phyloP scores from a whole-genome alignment of 1,284 basidiomycete genomes.

The Naganishia albida region DNA sequence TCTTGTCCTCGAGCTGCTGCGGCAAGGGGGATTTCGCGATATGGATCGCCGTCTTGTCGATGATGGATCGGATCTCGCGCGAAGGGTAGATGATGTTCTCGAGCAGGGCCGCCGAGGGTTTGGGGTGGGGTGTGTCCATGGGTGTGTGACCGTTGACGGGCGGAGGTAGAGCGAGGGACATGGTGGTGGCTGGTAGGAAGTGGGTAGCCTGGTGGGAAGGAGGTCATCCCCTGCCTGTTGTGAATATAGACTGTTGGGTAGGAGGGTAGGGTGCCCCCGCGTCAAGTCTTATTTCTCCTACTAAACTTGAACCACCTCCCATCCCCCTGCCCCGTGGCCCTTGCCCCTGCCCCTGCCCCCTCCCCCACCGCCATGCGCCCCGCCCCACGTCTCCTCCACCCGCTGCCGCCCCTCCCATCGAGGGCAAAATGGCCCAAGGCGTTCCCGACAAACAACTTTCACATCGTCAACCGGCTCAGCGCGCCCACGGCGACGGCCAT shows the following conservation, averaged over 20 bases:
- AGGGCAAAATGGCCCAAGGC: slow-evolving; percentile 6
- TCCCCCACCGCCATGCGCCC: slow-evolving; percentile 1
- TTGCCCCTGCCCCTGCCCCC: background rate
- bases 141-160: slow-evolving; percentile 18
- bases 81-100: slow-evolving; percentile 87
- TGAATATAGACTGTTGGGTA: background rate
- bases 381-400: background rate
- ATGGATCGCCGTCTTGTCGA: slow-evolving; percentile 93
- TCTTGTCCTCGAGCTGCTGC: slow-evolving; percentile 87
- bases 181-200: background rate
- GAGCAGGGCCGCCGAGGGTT: slow-evolving; percentile 63
- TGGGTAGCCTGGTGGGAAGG: no score
- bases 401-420: slow-evolving; percentile 26
- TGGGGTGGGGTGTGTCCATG: slow-evolving; percentile 3
- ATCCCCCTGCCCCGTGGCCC: no score
- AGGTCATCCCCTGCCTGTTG: no score
- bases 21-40: slow-evolving; percentile 89
- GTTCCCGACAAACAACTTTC: slow-evolving; percentile 25
- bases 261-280: slow-evolving; percentile 4
- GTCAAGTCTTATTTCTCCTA: background rate
- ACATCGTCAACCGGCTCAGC: slow-evolving; percentile 28
- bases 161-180: background rate
- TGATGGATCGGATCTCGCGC: slow-evolving; percentile 92
- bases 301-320: no score
- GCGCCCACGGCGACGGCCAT: background rate